Evolutionary conservation across 73 alveolate genomes (phyloP), one percentile per base, ranked within the genome.

Genomic region (Paramecium caudatum): DNA sequence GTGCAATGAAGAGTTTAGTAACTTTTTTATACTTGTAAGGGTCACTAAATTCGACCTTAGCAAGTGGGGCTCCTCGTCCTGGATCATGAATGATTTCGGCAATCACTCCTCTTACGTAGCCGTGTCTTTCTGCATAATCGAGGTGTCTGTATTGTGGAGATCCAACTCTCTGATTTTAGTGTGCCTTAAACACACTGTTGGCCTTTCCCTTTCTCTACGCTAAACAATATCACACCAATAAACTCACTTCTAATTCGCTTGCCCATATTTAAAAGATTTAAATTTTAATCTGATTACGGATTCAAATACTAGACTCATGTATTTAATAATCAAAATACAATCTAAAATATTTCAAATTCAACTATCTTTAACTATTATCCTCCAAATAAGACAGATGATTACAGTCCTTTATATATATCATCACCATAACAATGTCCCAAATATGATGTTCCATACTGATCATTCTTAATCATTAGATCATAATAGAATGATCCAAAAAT

Each of bases 31-130:
- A 97, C 90, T 92, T 95, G 94, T 96, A 95, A 39, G 99, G 99
- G 93, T 97, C 98, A 65, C 98, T 95, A 98, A 97, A 97, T 50
- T 94, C 94, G 17, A 97, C 99, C 90, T 97, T 93, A 74, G 98
- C 98, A 33, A 97, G 92, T 25, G 99, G 99, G 12, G 99, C 99
- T 30, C 99, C 99, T 88, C 99, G 94, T 62, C 99, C 99, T 21
- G 99, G 98, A 63, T 96, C 99, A 90, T 97, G 99, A 90, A 97
- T 84, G 91, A 96, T 95, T 37, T 93, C 97, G 91, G 91, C 91
- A 91, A 96, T 97, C 37, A 70, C 69, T 41, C 93, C 93, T 63
- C 82, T 86, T 48, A 86, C 84, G 65, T 86, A 86, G 74, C 93
- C 93, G 30, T 87, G 91, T 87, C 93, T 87, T 74, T 87, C 93